Base-by-base conservation (phyloP, 192 early-diverging fungal genomes). In the Umbelopsis sp. region DNA sequence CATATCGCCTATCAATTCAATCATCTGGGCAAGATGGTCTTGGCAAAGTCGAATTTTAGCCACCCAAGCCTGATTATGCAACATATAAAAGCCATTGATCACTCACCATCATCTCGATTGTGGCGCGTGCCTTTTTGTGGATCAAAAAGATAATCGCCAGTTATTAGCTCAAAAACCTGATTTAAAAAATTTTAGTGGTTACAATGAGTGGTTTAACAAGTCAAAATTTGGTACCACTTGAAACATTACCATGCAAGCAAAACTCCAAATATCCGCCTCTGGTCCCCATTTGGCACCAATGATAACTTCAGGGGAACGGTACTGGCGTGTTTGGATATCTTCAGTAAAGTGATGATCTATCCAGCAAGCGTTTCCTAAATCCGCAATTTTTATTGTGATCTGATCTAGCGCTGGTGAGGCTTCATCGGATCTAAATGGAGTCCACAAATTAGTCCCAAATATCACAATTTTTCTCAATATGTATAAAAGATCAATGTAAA, bases 21-120 rank as follows among this genome's bases (percentile, higher is more conserved):
- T 90, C 66, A 99, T 98, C 80, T 97, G 97, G 0, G 97, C 97
- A 64, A 99, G 84, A 72, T 99, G 97, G 79, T 99, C 97, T 93
- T n/a, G 33, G 22, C 45, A 44, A 41, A 10, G 58, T 12, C 33
- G 68, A 50, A 21, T 30, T 25, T 13, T 27, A 25, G 21, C 25
- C 2, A 20, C 15, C 23, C 15, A 61, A 27, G 23, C 30, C n/a
- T 50, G 21, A 35, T 27, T 30, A 30, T 30, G 27, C 27, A 30
- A 3, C 27, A 30, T 30, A 30, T 30, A 30, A 3, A 44, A 48
- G 46, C 15, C 21, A 15, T 20, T 18, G 16, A 69, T 25, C 13
- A 68, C 73, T 72, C 78, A 92, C 92, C 92, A 78, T 98, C 96
- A 75, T 98, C 93, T 75, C 96, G 95, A 53, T 82, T 91, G 77